phyloP scores from a whole-genome alignment of 23 red algal species.

The Gracilaria domingensis region DNA sequence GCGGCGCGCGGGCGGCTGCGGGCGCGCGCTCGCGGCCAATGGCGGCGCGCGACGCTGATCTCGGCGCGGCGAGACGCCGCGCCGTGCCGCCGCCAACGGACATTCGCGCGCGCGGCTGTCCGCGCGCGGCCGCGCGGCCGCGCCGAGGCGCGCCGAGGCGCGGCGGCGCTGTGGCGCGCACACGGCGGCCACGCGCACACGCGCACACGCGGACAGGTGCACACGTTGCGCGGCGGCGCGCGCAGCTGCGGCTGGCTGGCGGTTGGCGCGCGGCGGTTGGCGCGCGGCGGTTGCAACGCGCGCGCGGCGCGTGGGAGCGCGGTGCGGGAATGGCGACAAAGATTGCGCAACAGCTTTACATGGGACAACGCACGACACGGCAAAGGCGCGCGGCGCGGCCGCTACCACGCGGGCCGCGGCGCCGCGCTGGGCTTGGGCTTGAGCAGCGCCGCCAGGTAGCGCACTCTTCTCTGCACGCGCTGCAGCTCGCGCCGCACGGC shows the following conservation, averaged over 20 bases:
- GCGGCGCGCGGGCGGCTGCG: not conserved
- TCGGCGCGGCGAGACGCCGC: not conserved
- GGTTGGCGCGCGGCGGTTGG: too few relatives aligned
- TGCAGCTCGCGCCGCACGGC: not conserved
- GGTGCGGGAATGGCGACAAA: too few relatives aligned
- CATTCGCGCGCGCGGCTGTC: not conserved
- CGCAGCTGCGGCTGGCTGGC: too few relatives aligned
- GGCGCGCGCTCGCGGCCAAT: not conserved
- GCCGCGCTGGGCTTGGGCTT: conserved; percentile 12
- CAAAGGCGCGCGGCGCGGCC: not conserved
- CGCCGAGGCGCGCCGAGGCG: too few relatives aligned
- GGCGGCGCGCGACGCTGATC: not conserved
- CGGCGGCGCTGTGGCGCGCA: not conserved
- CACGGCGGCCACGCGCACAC: not conserved
- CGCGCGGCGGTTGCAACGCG: not conserved
- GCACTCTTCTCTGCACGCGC: not conserved
- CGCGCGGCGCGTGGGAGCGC: not conserved
- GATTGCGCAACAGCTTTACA: too few relatives aligned
- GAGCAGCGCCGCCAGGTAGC: not conserved
- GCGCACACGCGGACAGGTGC: not conserved
- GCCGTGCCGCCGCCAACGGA: not conserved
- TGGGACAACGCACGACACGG: not conserved
- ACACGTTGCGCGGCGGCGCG: not conserved
- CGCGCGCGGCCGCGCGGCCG: not conserved
- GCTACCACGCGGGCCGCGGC: conserved; percentile 26